Base-by-base conservation (phyloP, 108 stramenopile genomes). In the Thalassiosira profunda region DNA sequence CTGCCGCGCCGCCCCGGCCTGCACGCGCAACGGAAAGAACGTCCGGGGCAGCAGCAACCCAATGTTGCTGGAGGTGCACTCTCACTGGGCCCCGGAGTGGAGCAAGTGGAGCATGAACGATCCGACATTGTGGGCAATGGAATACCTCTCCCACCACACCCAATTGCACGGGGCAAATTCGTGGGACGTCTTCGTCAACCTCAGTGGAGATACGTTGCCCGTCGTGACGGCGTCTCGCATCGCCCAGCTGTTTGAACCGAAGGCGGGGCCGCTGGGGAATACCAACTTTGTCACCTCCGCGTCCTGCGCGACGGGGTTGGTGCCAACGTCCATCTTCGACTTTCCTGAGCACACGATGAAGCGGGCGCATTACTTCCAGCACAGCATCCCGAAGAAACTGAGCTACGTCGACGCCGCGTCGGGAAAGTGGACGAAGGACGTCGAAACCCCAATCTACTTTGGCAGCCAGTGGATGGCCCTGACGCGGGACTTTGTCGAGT, bases 391-490 rank as follows among this genome's bases (percentile, higher is more conserved):
- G 0, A 74, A 71, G 37, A 60, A 20, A 46, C 31, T 74, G 10
- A 62, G 40, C 5, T 88, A 88, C 63, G 49, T 76, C 4, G 89
- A 91, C 63, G 61, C 72, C 17, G 37, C 78, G 8, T 77, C 84
- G 2, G 66, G 58, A 8, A 20, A 53, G 4, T 80, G 72, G 58
- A 65, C 44, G 15, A 59, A 67, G 17, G 57, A 72, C 36, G 73
- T 63, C 12, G 45, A 69, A 24, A 70, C 71, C 14, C 44, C 71
- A 9, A 86, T 86, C 14, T 82, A 92, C 52, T 96, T 96, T 86
- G 95, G 95, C 4, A 86, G 85, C 52, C 95, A 96, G 63, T 96
- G 95, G 95, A 85, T 96, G 84, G 72, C 83, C 17, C 59, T 96
- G 47, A 76, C 71, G 35, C 85, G 80, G 15, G 82, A 90, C 3